Conservation (phyloP, 2,329 filamentous ascomycete species). For the Catunica adiposa region DNA sequence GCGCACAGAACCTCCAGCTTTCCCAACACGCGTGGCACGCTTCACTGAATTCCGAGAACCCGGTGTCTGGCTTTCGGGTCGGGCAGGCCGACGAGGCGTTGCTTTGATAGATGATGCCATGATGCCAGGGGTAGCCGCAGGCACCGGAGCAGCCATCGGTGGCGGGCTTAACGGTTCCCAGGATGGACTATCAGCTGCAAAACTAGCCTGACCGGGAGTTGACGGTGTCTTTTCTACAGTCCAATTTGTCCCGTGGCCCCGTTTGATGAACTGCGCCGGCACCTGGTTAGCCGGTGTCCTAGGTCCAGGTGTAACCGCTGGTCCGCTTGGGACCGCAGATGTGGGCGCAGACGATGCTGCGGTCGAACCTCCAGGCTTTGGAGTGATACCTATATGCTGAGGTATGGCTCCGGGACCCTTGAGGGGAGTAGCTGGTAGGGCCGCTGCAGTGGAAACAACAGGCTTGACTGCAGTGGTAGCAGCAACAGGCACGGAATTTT, state of each 20-base stretch:
- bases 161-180: constrained; percentile 33
- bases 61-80: constrained; percentile 14
- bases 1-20: constrained; percentile 12
- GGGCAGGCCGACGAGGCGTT: constrained; percentile 9
- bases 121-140: constrained; percentile 16
- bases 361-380: neutral
- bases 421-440: constrained; percentile 9
- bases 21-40: constrained; percentile 6
- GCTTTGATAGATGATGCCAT: constrained; percentile 10
- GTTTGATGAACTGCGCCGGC: constrained; percentile 18
- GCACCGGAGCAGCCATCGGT: constrained; percentile 16
- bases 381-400: neutral
- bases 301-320: neutral
- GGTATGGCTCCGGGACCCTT: constrained; percentile 9
- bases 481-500: neutral
- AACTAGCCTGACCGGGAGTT: constrained; percentile 30
- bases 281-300: constrained; percentile 7
- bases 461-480: neutral
- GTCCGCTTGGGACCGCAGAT: too few species aligned
- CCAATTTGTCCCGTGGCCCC: constrained; percentile 40
- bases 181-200: constrained; percentile 33
- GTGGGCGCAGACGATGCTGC: neutral
- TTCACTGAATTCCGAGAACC: constrained; percentile 7
- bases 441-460: neutral
- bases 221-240: constrained; percentile 38